Conservation (phyloP, 2,329 filamentous ascomycete genomes). For the Leptodontidium sp. region DNA sequence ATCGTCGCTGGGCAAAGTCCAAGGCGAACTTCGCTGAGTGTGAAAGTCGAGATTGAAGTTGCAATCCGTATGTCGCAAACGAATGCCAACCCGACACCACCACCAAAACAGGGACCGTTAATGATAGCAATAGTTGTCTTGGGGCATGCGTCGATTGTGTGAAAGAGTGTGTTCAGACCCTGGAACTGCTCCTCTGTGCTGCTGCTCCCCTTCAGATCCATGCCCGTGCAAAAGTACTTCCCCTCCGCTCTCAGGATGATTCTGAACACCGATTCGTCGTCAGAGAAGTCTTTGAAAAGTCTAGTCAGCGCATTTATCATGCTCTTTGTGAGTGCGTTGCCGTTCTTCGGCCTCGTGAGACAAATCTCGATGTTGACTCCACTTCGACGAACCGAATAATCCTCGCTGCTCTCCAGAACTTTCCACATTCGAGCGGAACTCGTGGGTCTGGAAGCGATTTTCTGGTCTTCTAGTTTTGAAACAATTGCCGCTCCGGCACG, state of each 20-base stretch:
- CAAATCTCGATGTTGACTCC: slow-evolving; percentile 39
- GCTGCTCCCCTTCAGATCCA: slow-evolving; percentile 45
- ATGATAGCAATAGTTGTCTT: slow-evolving; percentile 53
- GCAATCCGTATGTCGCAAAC: slow-evolving; percentile 51
- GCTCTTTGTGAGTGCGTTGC: slow-evolving; percentile 50
- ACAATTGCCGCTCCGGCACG: too few relatives aligned
- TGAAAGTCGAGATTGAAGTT: slow-evolving; percentile 38
- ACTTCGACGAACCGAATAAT: too few relatives aligned
- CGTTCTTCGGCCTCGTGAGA: slow-evolving; percentile 47
- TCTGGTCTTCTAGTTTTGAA: too few relatives aligned
- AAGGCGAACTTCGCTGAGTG: slow-evolving; percentile 52
- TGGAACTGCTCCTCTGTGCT: slow-evolving; percentile 34
- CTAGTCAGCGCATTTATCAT: slow-evolving; percentile 49
- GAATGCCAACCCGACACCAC: slow-evolving; percentile 54
- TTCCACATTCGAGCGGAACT: too few relatives aligned
- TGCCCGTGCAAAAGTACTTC: slow-evolving; percentile 53
- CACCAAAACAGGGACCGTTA: slow-evolving; percentile 54
- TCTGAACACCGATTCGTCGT: slow-evolving; percentile 46
- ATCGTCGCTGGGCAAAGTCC: slow-evolving; percentile 51
- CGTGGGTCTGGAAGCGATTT: too few relatives aligned
- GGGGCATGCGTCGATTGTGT: slow-evolving; percentile 50
- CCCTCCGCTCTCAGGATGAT: slow-evolving; percentile 50
- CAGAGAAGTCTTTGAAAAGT: slow-evolving; percentile 40
- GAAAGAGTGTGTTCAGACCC: slow-evolving; percentile 46
- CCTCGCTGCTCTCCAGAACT: too few relatives aligned